Evolutionary conservation across 2,329 filamentous ascomycete species (phyloP), one percentile per base, ranked within the genome.

Genomic region (Xylariaceae sp.): DNA sequence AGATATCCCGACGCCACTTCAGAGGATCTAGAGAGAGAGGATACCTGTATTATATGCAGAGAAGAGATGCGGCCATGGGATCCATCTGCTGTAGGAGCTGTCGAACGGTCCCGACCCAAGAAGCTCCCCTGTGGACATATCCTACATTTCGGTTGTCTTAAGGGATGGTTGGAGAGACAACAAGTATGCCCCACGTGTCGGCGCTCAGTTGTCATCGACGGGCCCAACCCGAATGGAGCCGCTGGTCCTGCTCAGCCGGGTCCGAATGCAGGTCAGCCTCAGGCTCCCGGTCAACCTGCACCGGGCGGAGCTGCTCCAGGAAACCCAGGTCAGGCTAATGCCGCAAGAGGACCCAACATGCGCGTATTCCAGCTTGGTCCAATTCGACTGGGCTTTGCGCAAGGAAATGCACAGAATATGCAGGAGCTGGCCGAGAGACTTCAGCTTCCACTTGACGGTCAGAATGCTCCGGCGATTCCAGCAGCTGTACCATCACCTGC

Each of bases 61-160:
- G 94, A 99, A 69, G 90, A 95, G 59, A 99, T 99, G 94, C 83
- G 83, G 33, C 84, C 87, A 1, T 96, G 90, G 89, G 72, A 82
- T 52, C 73, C 77, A 5, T 69, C 72, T 73, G 82, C 67, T 74
- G 82, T 60, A 78, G 86, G 83, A n/a, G 79, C 88, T 50, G 86
- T 95, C 53, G 91, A 97, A 65, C 83, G 93, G 49, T 81, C 89
- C 51, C 82, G 94, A 17, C 90, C 94, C 6, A 99, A 99, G 76
- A 97, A 96, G 72, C 80, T 99, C 10, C 94, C 94, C 0, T 99
- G 94, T 70, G 92, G 93, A 5, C 94, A 99, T 66, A 94, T 97
- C 38, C 74, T 99, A 38, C 94, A 99, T 70, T 88, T 97, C 59
- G 88, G 91, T 44, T 99, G 94, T 69, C 81, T 99, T 52, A 90